phyloP scores from a whole-genome alignment of 768 basidiomycete genomes.

The Multifurca ochricompacta region DNA sequence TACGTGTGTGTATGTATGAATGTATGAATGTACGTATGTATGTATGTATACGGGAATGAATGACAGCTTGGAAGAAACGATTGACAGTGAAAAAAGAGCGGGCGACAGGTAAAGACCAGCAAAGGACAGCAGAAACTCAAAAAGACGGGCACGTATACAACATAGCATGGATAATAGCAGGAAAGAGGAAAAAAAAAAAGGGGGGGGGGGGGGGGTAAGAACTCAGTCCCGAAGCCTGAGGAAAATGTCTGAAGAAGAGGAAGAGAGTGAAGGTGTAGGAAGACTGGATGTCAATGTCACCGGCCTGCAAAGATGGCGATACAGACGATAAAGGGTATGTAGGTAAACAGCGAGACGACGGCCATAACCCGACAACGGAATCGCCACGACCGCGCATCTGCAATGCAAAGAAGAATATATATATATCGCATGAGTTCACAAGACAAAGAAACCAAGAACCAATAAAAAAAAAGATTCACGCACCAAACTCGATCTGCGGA shows the following conservation, averaged over 20 bases:
- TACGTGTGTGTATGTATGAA: neutral
- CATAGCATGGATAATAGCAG: neutral
- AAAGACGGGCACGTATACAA: slow-evolving; percentile 1
- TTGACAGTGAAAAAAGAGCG: neutral
- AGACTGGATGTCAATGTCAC: neutral
- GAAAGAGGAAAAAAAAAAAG: neutral
- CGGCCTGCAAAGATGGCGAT: slow-evolving; percentile 50
- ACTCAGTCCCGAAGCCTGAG: slow-evolving; percentile 6
- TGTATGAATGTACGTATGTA: slow-evolving; percentile 1
- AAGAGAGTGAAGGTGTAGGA: neutral
- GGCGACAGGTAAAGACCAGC: neutral
- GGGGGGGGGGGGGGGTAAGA: too few relatives aligned
- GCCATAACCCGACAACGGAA: slow-evolving; percentile 69
- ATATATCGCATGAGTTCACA: slow-evolving; percentile 6
- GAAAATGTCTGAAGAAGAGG: neutral
- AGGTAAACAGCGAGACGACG: slow-evolving; percentile 58
- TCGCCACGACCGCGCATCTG: slow-evolving; percentile 72
- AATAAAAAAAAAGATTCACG: slow-evolving; percentile 24
- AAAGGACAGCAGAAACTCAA: neutral
- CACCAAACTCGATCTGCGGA: slow-evolving; percentile 72
- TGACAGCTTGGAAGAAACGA: neutral
- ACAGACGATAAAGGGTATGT: slow-evolving; percentile 71
- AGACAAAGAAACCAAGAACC: too few relatives aligned
- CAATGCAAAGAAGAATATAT: too few relatives aligned
- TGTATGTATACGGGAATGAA: slow-evolving; percentile 1